Conservation (phyloP, 768 basidiomycete genomes). For the Suillus clintonianus region DNA sequence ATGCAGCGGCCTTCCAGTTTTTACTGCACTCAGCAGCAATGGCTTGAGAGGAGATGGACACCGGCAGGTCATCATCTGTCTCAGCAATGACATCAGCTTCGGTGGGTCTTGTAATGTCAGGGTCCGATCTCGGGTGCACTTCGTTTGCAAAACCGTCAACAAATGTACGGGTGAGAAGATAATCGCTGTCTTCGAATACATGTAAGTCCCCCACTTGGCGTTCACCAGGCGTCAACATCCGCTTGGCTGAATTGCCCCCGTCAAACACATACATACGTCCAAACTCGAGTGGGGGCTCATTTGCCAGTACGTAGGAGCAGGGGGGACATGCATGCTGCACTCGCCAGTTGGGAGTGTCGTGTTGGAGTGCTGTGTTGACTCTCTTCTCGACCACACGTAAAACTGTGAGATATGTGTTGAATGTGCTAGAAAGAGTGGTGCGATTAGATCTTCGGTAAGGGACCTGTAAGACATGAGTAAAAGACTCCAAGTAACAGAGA, state of each 20-base stretch:
- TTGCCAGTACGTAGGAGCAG: slow-evolving; percentile 35
- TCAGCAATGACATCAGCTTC: slow-evolving; percentile 8
- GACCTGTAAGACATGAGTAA: slow-evolving; percentile 18
- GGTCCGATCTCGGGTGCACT: slow-evolving; percentile 10
- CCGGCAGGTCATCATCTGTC: slow-evolving; percentile 10
- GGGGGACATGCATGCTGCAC: slow-evolving; percentile 34
- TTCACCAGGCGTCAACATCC: slow-evolving; percentile 26
- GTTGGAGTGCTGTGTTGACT: slow-evolving; percentile 27
- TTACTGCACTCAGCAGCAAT: slow-evolving; percentile 21
- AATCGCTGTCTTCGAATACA: neutral
- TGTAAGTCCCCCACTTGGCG: neutral
- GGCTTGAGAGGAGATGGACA: neutral
- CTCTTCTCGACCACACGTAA: slow-evolving; percentile 16
- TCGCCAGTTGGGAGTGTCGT: slow-evolving; percentile 32
- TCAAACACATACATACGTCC: neutral
- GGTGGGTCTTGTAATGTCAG: slow-evolving; percentile 1
- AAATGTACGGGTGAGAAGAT: neutral
- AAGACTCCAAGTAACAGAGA: neutral
- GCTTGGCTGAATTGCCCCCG: neutral
- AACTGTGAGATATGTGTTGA: slow-evolving; percentile 38
- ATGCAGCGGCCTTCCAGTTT: slow-evolving; percentile 33
- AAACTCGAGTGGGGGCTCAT: too few species aligned
- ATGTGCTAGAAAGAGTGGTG: slow-evolving; percentile 29
- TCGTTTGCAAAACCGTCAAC: neutral
- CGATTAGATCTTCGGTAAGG: slow-evolving; percentile 27